A percentile compares a stretch with the other conserved stretches of the same genome.
Evolutionary conservation across 371 early-diverging fungal genomes (phyloP).

Genomic region (Mucor saturninus): DNA sequence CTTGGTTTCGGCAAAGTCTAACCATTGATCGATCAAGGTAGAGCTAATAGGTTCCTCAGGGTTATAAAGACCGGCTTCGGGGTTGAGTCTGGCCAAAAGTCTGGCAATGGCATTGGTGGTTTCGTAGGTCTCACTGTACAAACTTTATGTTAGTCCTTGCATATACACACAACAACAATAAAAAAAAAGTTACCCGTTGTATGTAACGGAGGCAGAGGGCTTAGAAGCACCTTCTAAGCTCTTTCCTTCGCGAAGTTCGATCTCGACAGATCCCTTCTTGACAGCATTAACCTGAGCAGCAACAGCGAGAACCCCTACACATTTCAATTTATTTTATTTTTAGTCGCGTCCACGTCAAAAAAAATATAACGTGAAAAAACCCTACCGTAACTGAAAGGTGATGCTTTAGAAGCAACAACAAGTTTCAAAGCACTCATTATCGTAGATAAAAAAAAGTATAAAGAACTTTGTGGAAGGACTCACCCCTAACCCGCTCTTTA

Average conservation of each 20-base stretch:
- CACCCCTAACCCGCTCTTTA: too few species aligned
- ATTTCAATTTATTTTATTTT: neutral
- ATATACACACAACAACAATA: neutral
- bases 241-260: slow-evolving; percentile 48
- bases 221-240: slow-evolving; percentile 45
- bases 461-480: slow-evolving; percentile 1
- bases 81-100: slow-evolving; percentile 45
- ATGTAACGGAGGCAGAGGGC: slow-evolving; percentile 38
- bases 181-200: slow-evolving; percentile 41
- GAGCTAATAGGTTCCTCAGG: slow-evolving; percentile 46
- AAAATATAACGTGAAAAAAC: too few species aligned
- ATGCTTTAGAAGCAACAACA: slow-evolving; percentile 49
- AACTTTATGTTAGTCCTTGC: too few species aligned
- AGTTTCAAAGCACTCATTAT: slow-evolving; percentile 34
- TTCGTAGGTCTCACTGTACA: slow-evolving; percentile 43
- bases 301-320: slow-evolving; percentile 41
- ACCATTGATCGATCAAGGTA: slow-evolving; percentile 65
- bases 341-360: neutral
- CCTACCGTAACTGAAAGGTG: slow-evolving; percentile 43
- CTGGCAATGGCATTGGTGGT: slow-evolving; percentile 50
- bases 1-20: slow-evolving; percentile 66
- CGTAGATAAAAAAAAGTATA: slow-evolving; percentile 5
- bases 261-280: slow-evolving; percentile 43
- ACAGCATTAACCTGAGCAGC: slow-evolving; percentile 46
- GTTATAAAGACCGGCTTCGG: slow-evolving; percentile 48